Base-by-base conservation (phyloP, 768 basidiomycete species). In the Butyriboletus loyo region DNA sequence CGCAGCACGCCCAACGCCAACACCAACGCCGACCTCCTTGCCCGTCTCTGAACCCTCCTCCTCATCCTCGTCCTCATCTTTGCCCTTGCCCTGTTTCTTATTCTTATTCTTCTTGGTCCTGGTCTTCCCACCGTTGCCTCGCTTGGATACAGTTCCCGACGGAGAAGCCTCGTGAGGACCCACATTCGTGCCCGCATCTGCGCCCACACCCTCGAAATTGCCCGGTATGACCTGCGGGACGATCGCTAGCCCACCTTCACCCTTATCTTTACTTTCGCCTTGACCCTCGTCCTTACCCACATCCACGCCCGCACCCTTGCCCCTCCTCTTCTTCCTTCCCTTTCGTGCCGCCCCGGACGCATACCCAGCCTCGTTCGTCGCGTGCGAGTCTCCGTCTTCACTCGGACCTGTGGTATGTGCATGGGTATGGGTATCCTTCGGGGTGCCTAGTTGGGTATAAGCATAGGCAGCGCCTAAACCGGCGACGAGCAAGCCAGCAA, bases 81-180 rank as follows among this genome's bases (percentile, higher is more conserved):
- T 15, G 2, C 21, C 40, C 37, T 31, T 36, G 13, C 22, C 28
- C 21, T 39, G 31, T 15, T 48, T n/a, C 46, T 30, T 34, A 25
- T 22, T 62, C 64, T 32, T 60, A 69, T 77, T 79, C 57, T 69
- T 73, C 67, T 77, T 79, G 67, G 75, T 76, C 69, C 76, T 76
- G 66, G 32, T 22, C 53, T 53, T 52, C 31, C 13, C 31, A 17
- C n/a, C 7, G 8, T 74, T 75, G 22, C 64, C 48, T 58, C 72
- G 72, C 60, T 73, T 73, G 39, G 59, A 30, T 11, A 39, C 25
- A 24, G 49, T 15, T 32, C 27, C 43, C 2, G 35, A 22, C 6
- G 25, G 25, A 8, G 34, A 14, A 6, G 21, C 34, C 19, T 3
- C 41, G 14, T 7, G 46, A 15, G 42, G 11, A 40, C 22, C 50